A percentile compares a stretch with the other conserved stretches of the same genome.
phyloP scores from a whole-genome alignment of 2,329 filamentous ascomycete species.

The Nemania serpens region DNA sequence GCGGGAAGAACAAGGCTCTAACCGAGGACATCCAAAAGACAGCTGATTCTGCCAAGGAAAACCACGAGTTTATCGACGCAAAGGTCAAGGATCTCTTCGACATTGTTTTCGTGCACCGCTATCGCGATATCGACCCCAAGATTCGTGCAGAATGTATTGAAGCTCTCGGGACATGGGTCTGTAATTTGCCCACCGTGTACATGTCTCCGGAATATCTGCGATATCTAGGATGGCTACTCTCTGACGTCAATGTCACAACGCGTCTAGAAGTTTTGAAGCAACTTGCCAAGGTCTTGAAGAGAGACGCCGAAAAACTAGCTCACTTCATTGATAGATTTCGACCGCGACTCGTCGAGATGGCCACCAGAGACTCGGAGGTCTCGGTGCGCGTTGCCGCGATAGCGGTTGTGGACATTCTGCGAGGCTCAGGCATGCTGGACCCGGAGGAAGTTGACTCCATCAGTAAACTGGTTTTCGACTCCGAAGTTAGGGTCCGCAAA shows the following conservation, averaged over 20 bases:
- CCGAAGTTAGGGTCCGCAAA: slow-evolving; percentile 81
- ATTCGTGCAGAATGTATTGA: slow-evolving; percentile 89
- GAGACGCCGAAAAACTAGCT: slow-evolving; percentile 80
- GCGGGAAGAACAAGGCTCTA: slow-evolving; percentile 78
- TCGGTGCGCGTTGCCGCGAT: slow-evolving; percentile 81
- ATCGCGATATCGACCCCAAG: slow-evolving; percentile 88
- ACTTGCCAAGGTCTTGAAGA: slow-evolving; percentile 76
- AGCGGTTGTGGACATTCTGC: slow-evolving; percentile 78
- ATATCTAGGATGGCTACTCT: slow-evolving; percentile 95
- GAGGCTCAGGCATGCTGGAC: slow-evolving; percentile 84
- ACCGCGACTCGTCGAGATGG: slow-evolving; percentile 87
- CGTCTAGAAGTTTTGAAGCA: slow-evolving; percentile 87
- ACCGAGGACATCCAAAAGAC: slow-evolving; percentile 74
- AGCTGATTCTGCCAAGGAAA: slow-evolving; percentile 70
- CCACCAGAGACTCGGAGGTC: slow-evolving; percentile 80
- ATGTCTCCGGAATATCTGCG: slow-evolving; percentile 89
- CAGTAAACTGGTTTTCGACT: slow-evolving; percentile 86
- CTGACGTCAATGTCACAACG: slow-evolving; percentile 74
- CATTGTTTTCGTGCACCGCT: slow-evolving; percentile 91
- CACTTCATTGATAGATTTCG: slow-evolving; percentile 95
- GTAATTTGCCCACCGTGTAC: slow-evolving; percentile 81
- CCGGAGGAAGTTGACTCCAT: slow-evolving; percentile 89
- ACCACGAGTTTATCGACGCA: slow-evolving; percentile 70
- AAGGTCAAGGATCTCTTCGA: slow-evolving; percentile 87
- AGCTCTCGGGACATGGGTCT: slow-evolving; percentile 87